Evolutionary conservation across 164 flowering plant genomes (phyloP), one percentile per base, ranked within the genome.

Genomic region (Stephania cephalantha): DNA sequence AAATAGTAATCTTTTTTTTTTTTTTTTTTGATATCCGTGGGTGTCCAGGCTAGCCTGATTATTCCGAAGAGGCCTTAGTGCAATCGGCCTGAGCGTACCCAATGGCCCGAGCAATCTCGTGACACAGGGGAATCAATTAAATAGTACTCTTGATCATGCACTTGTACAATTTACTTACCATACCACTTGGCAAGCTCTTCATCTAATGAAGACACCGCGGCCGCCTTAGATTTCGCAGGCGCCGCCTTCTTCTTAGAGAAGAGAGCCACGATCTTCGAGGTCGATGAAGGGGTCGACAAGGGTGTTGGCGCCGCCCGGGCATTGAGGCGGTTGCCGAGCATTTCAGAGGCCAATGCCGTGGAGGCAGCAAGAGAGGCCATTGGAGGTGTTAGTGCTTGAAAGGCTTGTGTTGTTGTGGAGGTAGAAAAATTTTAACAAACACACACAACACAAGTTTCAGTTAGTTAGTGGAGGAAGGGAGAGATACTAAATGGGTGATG

Each of bases 181-280:
- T 95, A 95, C 99, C 99, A 95, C 98, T 93, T 95, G 88, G 99
- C 94, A 84, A 95, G 99, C 89, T 95, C 99, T 4, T 95, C 99
- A 78, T 78, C 71, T 4, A 67, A 81, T 0, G 97, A 86, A 20
- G 88, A 42, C 18, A 81, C 87, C 15, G 91, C 46, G 1, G 52
- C 73, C 4, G 65, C 64, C 82, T 87, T 88, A 0, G 90, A 12
- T 81, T 90, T 89, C 22, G 90, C 76, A 17, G 82, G 82, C 0
- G 92, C 87, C 4, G 91, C 81, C 87, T 87, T 87, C 88, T 94
- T 94, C 88, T 84, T 91, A 68, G 87, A 84, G 88, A 95, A 95
- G 72, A 95, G 91, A 3, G 98, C 90, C 6, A 95, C 91, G 1
- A 89, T 82, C 86, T 91, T 95, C 81, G 86, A 83, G 12, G 86